Percentiles rank a stretch among this genome's conserved stretches.
These are phyloP conservation scores for Medicago ruthenica DNA, from an alignment of 306 rosid genomes.

Conservation along the genomic window DNA sequence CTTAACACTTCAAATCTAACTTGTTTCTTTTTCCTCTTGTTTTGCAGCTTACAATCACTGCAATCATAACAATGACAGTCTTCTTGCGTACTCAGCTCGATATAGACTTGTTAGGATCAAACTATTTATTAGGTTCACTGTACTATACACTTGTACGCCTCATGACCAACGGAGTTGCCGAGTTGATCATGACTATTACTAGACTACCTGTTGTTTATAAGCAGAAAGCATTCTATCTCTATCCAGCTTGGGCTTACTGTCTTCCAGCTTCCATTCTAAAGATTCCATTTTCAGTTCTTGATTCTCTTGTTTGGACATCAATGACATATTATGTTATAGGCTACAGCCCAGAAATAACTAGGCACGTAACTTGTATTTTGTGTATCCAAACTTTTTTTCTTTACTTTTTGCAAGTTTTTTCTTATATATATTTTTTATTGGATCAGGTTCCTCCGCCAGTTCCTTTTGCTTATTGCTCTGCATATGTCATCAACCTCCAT, in stretches of 20 bases:
- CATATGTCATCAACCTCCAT: constrained; percentile 65
- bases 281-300: constrained; percentile 65
- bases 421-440: constrained; percentile 20
- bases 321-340: constrained; percentile 67
- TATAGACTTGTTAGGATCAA: constrained; percentile 57
- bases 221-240: constrained; percentile 63
- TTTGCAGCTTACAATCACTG: constrained; percentile 67
- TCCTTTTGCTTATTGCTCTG: constrained; percentile 57
- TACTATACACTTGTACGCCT: constrained; percentile 71
- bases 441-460: constrained; percentile 59
- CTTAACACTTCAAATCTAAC: constrained; percentile 21
- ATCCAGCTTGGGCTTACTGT: constrained; percentile 71
- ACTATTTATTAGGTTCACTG: constrained; percentile 73
- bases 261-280: constrained; percentile 61
- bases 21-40: constrained; percentile 22
- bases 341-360: constrained; percentile 64
- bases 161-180: constrained; percentile 82
- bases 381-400: not conserved
- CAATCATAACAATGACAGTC: constrained; percentile 77
- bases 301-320: constrained; percentile 62
- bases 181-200: constrained; percentile 67
- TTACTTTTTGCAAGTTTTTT: constrained; percentile 36
- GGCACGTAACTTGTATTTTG: constrained; percentile 45
- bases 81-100: constrained; percentile 64
- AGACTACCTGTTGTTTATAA: constrained; percentile 69